Base-by-base conservation (phyloP, 805 yeast species). In the Candida ficus region DNA sequence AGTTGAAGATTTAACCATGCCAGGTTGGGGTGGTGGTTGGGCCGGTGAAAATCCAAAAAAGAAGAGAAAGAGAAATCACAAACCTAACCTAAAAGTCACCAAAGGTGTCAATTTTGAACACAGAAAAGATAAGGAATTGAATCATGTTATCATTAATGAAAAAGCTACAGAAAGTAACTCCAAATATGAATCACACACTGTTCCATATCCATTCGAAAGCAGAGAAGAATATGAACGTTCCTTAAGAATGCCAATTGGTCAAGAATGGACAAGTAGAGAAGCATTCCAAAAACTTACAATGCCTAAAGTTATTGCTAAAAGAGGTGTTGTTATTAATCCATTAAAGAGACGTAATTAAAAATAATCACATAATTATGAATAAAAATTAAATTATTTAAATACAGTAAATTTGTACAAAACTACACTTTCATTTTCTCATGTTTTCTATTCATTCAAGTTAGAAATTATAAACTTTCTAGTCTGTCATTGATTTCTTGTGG, bases 401-500 rank as follows among this genome's bases (percentile, higher is more conserved):
- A 27, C 18, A 14, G n/a, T 26, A 26, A 12, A 27, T 27, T n/a
- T 27, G n/a, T 27, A 7, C 13, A 25, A 7, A 25, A 7, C 6
- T 12, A 27, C n/a, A 27, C 4, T n/a, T n/a, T n/a, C n/a, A n/a
- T n/a, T n/a, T n/a, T n/a, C n/a, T n/a, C n/a, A n/a, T n/a, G n/a
- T 23, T 25, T 13, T 18, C 27, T 23, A 22, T 17, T 35, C 22
- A 11, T 35, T 26, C 10, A 33, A 23, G 7, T 12, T 25, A 5
- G 12, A 26, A 29, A 33, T 63, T 71, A 90, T 67, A 91, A 75
- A 46, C 96, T 88, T 54, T 89, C 96, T 56, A 93, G 73, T 66
- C 98, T 81, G 68, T 93, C 99, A 64, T 90, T 87, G 57, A 93
- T 86, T 68, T 93, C 99, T 65, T 90, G 95, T 6, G 95, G 71